Base-by-base conservation (phyloP, 148 eudicot species). In the Rhododendron vialii region DNA sequence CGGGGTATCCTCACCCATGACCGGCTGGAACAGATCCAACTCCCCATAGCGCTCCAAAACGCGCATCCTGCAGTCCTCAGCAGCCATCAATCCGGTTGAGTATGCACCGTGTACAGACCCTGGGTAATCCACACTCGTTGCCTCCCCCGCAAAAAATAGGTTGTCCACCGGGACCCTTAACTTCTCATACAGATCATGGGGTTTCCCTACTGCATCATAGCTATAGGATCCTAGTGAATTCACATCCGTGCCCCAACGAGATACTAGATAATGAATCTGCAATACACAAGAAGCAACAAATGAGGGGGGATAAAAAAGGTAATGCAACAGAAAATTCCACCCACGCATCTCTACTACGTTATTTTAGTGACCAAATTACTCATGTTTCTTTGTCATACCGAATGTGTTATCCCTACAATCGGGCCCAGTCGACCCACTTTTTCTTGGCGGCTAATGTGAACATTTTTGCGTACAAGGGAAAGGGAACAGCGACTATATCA, bases 101-200 rank as follows among this genome's bases (percentile, higher is more conserved):
- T 95, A 98, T 4, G 99, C 99, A 61, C 98, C 99, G 81, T 98
- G 99, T 45, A 98, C 99, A 1, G 98, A 97, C 6, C 99, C 99
- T 1, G 99, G 98, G 85, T 83, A 95, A 85, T 91, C 92, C 4
- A 77, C 35, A 86, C 98, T 95, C 18, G 99, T 98, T 17, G 98
- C 99, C 87, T 98, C 99, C 87, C 99, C 99, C 1, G 99, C 99
- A 91, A 98, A 98, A 86, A 98, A 98, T 86, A 98, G 86, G 92
- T 95, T 98, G 85, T 94, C 99, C 71, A 98, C 95, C 0, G 99
- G 98, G 88, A 93, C 91, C 89, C 99, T 89, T 35, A 98, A 91
- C 92, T 87, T 91, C 85, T 95, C 98, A 36, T 95, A 98, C 87
- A 98, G 88, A 84, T 95, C 96, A 87, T 98, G 99, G 89, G 96